Conservation (phyloP, 352 stramenopile species). For the Pelagophyceae sp. region DNA sequence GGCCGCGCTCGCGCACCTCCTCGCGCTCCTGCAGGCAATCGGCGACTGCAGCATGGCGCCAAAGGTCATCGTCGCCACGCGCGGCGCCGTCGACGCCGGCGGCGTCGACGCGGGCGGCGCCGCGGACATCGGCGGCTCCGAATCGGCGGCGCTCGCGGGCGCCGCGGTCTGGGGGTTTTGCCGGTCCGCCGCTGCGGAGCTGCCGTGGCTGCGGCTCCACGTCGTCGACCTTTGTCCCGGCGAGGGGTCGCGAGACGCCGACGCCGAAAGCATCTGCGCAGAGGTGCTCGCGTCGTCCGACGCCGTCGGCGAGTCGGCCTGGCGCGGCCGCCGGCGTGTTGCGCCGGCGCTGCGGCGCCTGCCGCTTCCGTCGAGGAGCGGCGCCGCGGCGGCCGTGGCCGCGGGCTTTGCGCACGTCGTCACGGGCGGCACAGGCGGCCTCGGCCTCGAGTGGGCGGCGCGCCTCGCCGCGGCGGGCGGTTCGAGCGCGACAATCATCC, state of each 20-base stretch:
- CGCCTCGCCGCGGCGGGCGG: background rate
- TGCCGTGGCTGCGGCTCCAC: background rate
- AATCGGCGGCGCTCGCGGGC: background rate
- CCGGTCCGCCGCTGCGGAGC: background rate
- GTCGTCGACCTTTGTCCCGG: background rate
- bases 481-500: background rate
- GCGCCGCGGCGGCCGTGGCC: background rate
- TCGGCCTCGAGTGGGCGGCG: constrained; percentile 1
- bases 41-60: background rate
- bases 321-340: background rate
- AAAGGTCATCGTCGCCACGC: background rate
- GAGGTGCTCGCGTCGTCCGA: background rate
- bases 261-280: background rate
- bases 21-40: constrained; percentile 2
- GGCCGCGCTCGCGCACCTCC: background rate
- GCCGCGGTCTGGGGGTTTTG: background rate
- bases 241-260: background rate
- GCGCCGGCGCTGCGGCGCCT: background rate
- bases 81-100: background rate
- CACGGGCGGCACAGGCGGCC: constrained; percentile 5
- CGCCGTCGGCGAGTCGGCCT: background rate
- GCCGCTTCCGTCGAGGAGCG: background rate
- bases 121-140: background rate
- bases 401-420: background rate
- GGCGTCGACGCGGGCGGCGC: background rate